A percentile compares a stretch with the other conserved stretches of the same genome.
phyloP scores from a whole-genome alignment of 305 asterid species.

The Withania somnifera region DNA sequence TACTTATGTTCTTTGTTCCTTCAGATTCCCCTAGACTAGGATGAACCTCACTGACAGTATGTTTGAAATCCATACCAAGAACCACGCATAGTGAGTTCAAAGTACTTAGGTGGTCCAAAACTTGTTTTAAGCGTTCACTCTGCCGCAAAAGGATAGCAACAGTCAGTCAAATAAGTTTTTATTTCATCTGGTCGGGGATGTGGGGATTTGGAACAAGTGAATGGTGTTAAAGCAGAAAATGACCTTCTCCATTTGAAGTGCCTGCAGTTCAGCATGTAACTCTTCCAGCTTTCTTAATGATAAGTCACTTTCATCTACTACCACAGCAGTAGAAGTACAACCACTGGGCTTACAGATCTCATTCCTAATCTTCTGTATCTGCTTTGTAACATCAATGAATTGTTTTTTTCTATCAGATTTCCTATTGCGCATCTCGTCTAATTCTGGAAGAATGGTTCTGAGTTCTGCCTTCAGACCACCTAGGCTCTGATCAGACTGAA shows the following conservation, averaged over 20 bases:
- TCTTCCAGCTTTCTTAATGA: slow-evolving; percentile 78
- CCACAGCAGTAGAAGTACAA: slow-evolving; percentile 18
- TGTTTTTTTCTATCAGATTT: slow-evolving; percentile 67
- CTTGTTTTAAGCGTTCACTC: slow-evolving; percentile 82
- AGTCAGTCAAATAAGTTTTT: neutral
- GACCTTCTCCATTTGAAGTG: slow-evolving; percentile 83
- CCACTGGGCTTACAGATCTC: slow-evolving; percentile 45
- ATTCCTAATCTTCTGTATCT: slow-evolving; percentile 49
- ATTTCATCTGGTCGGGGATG: neutral
- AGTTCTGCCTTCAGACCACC: slow-evolving; percentile 82
- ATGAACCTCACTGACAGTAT: slow-evolving; percentile 64
- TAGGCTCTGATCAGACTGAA: slow-evolving; percentile 67
- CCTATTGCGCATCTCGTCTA: slow-evolving; percentile 88
- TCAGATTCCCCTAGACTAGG: slow-evolving; percentile 78
- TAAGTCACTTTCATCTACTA: slow-evolving; percentile 65
- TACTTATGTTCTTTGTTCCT: slow-evolving; percentile 53
- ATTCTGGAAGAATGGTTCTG: slow-evolving; percentile 64
- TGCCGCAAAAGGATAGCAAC: slow-evolving; percentile 17
- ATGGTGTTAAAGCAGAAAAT: neutral
- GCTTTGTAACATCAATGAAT: slow-evolving; percentile 51
- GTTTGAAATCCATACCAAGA: slow-evolving; percentile 82
- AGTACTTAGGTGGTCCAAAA: slow-evolving; percentile 50
- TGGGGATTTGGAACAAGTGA: neutral
- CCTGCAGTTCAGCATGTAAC: slow-evolving; percentile 62
- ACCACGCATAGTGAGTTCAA: slow-evolving; percentile 70